Evolutionary conservation across 495 filamentous ascomycete species (phyloP).

Genomic region (Baudoinia panamericana): DNA sequence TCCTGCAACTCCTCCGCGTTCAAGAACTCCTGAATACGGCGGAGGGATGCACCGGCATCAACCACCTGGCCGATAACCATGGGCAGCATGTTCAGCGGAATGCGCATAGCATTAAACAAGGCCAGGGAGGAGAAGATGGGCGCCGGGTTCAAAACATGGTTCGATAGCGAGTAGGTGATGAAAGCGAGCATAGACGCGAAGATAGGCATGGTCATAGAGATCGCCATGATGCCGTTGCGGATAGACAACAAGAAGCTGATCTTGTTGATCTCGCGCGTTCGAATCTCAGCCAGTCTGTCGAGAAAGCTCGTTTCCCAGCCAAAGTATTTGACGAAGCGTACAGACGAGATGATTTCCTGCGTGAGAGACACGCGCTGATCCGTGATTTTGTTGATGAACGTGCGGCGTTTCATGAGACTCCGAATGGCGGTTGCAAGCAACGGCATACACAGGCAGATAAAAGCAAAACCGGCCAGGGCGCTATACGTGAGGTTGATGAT

Average conservation of each 20-base stretch:
- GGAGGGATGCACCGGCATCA: slow-evolving; percentile 74
- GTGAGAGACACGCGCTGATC: slow-evolving; percentile 83
- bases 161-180: slow-evolving; percentile 75
- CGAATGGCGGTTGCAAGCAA: slow-evolving; percentile 60
- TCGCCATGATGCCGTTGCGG: slow-evolving; percentile 70
- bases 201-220: slow-evolving; percentile 59
- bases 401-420: slow-evolving; percentile 53
- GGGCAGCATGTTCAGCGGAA: slow-evolving; percentile 79
- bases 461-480: slow-evolving; percentile 72
- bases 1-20: slow-evolving; percentile 74
- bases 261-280: slow-evolving; percentile 57
- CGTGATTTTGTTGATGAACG: slow-evolving; percentile 77
- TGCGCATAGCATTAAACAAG: slow-evolving; percentile 77
- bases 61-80: slow-evolving; percentile 77
- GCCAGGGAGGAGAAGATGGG: slow-evolving; percentile 84
- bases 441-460: slow-evolving; percentile 66
- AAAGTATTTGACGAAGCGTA: slow-evolving; percentile 92
- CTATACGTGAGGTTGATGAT: slow-evolving; percentile 78
- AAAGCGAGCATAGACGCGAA: slow-evolving; percentile 93
- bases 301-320: slow-evolving; percentile 87
- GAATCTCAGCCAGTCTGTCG: slow-evolving; percentile 55
- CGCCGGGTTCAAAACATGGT: slow-evolving; percentile 50
- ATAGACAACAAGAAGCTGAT: slow-evolving; percentile 72
- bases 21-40: slow-evolving; percentile 77
- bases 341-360: slow-evolving; percentile 81